Evolutionary conservation across 768 basidiomycete species (phyloP), one percentile per base, ranked within the genome.

Genomic region (Gloeophyllum trabeum): DNA sequence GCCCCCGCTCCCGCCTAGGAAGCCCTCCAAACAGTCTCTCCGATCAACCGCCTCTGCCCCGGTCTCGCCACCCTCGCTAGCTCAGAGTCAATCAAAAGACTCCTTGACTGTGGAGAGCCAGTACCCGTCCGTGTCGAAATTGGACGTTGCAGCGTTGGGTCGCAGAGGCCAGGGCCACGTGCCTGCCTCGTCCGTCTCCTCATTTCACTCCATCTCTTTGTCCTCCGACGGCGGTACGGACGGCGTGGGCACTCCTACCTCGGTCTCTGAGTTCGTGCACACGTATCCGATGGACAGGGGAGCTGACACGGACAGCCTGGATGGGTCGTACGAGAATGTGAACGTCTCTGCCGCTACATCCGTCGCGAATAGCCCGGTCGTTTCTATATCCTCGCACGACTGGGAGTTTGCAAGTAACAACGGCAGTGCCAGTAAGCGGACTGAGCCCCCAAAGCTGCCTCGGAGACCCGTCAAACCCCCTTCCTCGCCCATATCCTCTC

Each of bases 131-230:
- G 54, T 57, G 36, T 24, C 44, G 24, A 63, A 60, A 45, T 60
- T 57, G 44, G 62, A 61, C 41, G 48, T 56, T 24, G 58, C 56
- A 48, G 55, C 57, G 16, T 67, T 61, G 43, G 57, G 64, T 13
- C 51, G 53, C 32, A 40, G 48, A 20, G 49, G 48, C 45, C 57
- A 54, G 32, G 64, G 67, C 32, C 83, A 87, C 54, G 70, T 64
- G 4, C 70, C 74, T 4, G 71, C 70, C 2, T 83, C 82, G 1
- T 88, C 85, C 38, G 71, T 85, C 28, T 87, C 85, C 2, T 88
- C 85, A 22, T 86, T 89, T 47, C 83, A 86, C 51, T 86, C 85
- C 2, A 81, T 88, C 20, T 88, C 85, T 1, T 69, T 88, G 14
- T 87, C 84, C 1, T 81, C 80, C 5, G 79, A 80, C 47, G 56